Conservation (phyloP, 495 filamentous ascomycete species). For the Talaromyces thailandensis region DNA sequence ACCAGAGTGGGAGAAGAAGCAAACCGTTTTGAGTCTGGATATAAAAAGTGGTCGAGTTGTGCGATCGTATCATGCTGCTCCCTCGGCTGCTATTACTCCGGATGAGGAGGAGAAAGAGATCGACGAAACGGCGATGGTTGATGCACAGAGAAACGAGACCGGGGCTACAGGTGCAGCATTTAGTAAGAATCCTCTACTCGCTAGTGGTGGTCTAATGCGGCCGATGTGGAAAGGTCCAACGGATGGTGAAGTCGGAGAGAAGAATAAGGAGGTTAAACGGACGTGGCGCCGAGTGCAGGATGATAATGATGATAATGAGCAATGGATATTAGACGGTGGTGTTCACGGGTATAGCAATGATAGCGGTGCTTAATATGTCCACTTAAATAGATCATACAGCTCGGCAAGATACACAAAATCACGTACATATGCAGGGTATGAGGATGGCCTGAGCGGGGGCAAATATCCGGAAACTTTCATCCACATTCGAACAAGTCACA, state of each 20-base stretch:
- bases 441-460: not conserved
- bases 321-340: constrained; percentile 84
- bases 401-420: not conserved
- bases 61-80: constrained; percentile 52
- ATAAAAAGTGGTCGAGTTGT: constrained; percentile 68
- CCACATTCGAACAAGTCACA: not conserved
- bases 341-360: constrained; percentile 42
- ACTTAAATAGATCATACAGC: not conserved
- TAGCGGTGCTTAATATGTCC: not conserved
- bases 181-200: constrained; percentile 73
- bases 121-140: constrained; percentile 6
- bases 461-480: not conserved
- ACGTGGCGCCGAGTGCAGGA: constrained; percentile 89
- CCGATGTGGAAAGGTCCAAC: constrained; percentile 62
- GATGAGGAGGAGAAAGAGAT: constrained; percentile 20
- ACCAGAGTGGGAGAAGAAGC: constrained; percentile 90
- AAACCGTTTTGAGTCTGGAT: constrained; percentile 80
- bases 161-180: constrained; percentile 48
- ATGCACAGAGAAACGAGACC: constrained; percentile 7
- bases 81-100: constrained; percentile 26
- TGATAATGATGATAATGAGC: constrained; percentile 82
- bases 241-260: constrained; percentile 29
- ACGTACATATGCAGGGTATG: not conserved
- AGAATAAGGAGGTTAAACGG: constrained; percentile 31
- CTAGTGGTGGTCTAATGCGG: constrained; percentile 59